Conservation (phyloP, 495 filamentous ascomycete species). For the Aspergillus baeticus region DNA sequence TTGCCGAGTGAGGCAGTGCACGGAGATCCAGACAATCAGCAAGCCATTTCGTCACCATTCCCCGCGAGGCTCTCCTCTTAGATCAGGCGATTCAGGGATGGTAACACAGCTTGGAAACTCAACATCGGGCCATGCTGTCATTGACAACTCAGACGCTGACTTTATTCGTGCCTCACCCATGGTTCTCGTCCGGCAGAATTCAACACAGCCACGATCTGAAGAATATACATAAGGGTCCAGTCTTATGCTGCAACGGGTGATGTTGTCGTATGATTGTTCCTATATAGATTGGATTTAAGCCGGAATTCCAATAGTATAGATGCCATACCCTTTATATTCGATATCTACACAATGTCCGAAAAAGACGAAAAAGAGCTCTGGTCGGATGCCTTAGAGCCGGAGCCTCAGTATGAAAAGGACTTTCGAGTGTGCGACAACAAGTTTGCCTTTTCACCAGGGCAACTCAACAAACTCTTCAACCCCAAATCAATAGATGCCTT, state of each 20-base stretch:
- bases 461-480: conserved; percentile 46
- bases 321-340: too few species aligned
- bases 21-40: neutral
- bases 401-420: conserved; percentile 34
- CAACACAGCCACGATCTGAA: neutral
- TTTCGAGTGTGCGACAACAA: conserved; percentile 62
- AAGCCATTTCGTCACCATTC: neutral
- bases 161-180: too few species aligned
- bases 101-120: neutral
- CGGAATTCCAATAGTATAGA: too few species aligned
- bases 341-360: neutral
- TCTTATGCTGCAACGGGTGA: too few species aligned
- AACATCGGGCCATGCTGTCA: too few species aligned
- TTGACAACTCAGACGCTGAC: too few species aligned
- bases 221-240: neutral
- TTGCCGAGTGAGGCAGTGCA: neutral
- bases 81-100: neutral
- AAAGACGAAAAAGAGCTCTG: conserved; percentile 1
- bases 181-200: too few species aligned
- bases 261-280: too few species aligned
- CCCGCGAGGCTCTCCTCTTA: neutral
- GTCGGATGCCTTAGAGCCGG: neutral
- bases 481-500: conserved; percentile 80
- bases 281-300: too few species aligned
- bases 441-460: conserved; percentile 17